Conservation (phyloP, 331 rosid species). For the Arachis monticola region DNA sequence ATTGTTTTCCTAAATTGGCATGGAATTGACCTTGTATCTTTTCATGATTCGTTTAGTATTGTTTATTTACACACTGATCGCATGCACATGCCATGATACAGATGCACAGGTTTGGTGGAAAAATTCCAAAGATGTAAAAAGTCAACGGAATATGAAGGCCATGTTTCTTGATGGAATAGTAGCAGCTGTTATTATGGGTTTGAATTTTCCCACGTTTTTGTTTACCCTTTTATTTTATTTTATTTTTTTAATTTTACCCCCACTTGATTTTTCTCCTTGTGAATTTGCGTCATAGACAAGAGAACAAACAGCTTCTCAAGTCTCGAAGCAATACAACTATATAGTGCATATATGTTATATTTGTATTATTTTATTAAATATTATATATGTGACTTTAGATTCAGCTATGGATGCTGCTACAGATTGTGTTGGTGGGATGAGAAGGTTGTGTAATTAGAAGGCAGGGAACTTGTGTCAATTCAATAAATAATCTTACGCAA, state of each 20-base stretch:
- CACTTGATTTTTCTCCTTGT: slow-evolving; percentile 39
- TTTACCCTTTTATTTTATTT: neutral
- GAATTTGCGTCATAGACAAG: slow-evolving; percentile 45
- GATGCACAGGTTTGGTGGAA: slow-evolving; percentile 49
- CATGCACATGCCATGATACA: slow-evolving; percentile 38
- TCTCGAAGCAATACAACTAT: slow-evolving; percentile 39
- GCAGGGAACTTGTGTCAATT: slow-evolving; percentile 49
- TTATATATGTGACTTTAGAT: slow-evolving; percentile 22
- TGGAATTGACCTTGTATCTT: slow-evolving; percentile 19
- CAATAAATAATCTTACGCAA: slow-evolving; percentile 40
- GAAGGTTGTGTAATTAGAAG: slow-evolving; percentile 53
- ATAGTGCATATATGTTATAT: slow-evolving; percentile 52
- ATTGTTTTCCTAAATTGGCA: slow-evolving; percentile 15
- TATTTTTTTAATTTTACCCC: slow-evolving; percentile 35
- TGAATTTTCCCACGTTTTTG: slow-evolving; percentile 37
- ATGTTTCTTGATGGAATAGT: slow-evolving; percentile 43
- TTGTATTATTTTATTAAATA: slow-evolving; percentile 39
- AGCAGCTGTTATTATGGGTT: slow-evolving; percentile 46
- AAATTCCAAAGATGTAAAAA: slow-evolving; percentile 55
- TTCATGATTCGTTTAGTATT: neutral
- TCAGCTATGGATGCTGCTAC: slow-evolving; percentile 35
- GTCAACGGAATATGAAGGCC: slow-evolving; percentile 52
- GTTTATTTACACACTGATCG: slow-evolving; percentile 14
- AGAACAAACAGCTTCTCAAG: slow-evolving; percentile 43
- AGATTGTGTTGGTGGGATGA: slow-evolving; percentile 53